A percentile compares a stretch with the other conserved stretches of the same genome.
Evolutionary conservation across 176 grass and related monocot species (phyloP).

Genomic region (Oryza glaberrima): DNA sequence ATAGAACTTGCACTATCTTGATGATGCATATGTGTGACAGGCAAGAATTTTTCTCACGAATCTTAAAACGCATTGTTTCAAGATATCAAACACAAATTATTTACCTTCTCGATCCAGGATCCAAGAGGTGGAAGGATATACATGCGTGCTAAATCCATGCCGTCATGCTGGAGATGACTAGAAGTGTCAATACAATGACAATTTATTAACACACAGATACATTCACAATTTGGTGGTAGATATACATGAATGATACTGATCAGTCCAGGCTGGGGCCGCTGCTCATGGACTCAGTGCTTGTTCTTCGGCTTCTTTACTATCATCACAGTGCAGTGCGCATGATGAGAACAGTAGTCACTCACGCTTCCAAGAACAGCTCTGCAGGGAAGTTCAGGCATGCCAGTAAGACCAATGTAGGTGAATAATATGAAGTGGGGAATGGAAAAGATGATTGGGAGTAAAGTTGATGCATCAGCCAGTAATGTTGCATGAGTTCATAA

Average conservation of each 20-base stretch:
- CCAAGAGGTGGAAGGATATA: background rate
- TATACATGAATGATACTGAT: background rate
- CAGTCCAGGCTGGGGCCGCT: background rate
- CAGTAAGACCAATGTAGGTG: background rate
- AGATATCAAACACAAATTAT: constrained; percentile 11
- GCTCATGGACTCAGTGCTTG: constrained; percentile 45
- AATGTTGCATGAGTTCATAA: too few species aligned
- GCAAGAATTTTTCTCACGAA: background rate
- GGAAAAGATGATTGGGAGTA: background rate
- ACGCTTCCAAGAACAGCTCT: constrained; percentile 90
- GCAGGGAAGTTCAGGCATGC: background rate
- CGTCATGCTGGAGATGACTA: background rate
- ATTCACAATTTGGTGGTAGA: background rate
- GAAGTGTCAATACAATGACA: background rate
- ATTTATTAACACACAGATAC: constrained; percentile 39
- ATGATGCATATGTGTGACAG: background rate
- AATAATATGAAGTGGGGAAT: background rate
- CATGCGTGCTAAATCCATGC: background rate
- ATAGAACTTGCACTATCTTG: background rate
- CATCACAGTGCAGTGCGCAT: constrained; percentile 93
- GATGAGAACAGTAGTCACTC: constrained; percentile 86
- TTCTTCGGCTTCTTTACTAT: constrained; percentile 90
- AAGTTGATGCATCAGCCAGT: too few species aligned
- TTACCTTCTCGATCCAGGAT: background rate
- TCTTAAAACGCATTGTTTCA: background rate